Evolutionary conservation across 2,329 filamentous ascomycete species (phyloP), one percentile per base, ranked within the genome.

Genomic region (Trichophyton benhamiae): DNA sequence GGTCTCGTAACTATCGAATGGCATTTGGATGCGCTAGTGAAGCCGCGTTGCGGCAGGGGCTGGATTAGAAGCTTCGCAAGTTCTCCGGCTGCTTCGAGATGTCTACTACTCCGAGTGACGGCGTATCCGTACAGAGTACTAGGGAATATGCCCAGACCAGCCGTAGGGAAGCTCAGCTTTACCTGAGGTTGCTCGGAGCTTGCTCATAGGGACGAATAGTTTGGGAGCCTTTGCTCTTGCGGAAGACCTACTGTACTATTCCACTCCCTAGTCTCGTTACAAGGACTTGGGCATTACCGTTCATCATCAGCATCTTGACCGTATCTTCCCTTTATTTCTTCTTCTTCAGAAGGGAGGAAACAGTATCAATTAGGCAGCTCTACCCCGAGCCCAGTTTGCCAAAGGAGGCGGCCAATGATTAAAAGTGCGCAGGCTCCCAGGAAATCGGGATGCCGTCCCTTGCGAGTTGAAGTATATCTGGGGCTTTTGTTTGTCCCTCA

Each of bases 61-160:
- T 55, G 30, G 52, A 55, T 52, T 25, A 52, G 52, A 55, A 55
- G 52, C 52, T 55, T 55, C 30, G 52, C 52, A 55, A 27, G 3
- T 22, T 55, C 27, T 55, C 52, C 15, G 30, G 13, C n/a, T n/a
- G 52, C 30, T 55, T 55, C 27, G n/a, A 38, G 33, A 36, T 20
- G n/a, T 55, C 33, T 17, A 38, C 15, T 30, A 30, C 27, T 30
- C 27, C 27, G 27, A 30, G 6, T 30, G 6, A 30, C 6, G 25
- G 25, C 25, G 25, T 6, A 27, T 44, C 41, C 11, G 41, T 15
- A 44, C 41, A 15, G 41, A 17, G 38, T 44, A 13, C 9, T 38
- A 38, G 27, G 27, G 6, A 30, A 7, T 30, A 44, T 20, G 27
- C 33, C 33, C 52, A 55, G 52, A 36, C 52, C 30, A 27, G 52